Conservation (phyloP, 23 red algal species). For the Cyanidioschyzon merolae region DNA sequence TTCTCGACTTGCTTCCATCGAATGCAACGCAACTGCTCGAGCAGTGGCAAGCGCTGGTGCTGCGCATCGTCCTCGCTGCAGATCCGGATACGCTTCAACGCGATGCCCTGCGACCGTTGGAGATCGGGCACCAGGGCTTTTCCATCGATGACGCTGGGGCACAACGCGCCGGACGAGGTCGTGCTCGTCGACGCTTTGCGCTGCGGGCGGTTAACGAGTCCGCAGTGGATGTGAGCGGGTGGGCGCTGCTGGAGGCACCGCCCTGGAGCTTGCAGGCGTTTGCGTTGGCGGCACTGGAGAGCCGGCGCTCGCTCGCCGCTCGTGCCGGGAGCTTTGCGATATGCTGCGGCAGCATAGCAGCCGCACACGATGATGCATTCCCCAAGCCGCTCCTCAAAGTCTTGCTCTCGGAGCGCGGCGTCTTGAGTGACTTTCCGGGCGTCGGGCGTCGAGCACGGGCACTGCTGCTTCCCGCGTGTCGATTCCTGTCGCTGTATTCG, state of each 20-base stretch:
- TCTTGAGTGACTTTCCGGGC: background rate
- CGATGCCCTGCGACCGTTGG: background rate
- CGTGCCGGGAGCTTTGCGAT: slow-evolving; percentile 2
- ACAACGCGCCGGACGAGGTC: background rate
- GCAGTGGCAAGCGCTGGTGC: background rate
- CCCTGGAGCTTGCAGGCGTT: background rate
- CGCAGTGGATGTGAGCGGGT: background rate
- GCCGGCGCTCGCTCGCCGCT: background rate
- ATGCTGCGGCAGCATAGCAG: background rate
- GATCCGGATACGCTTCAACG: slow-evolving; percentile 18
- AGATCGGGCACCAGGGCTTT: background rate
- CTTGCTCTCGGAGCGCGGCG: background rate
- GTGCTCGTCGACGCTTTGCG: background rate
- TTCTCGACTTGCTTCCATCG: background rate
- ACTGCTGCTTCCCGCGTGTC: background rate
- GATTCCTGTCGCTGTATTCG: background rate
- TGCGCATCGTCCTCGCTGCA: background rate
- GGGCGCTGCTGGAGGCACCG: background rate
- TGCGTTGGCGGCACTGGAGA: background rate
- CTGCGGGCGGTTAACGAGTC: background rate
- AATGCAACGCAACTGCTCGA: background rate
- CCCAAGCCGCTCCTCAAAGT: background rate
- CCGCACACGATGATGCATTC: background rate
- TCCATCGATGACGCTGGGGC: background rate
- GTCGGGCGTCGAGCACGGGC: background rate